Evolutionary conservation across 345 rosid species (phyloP), one percentile per base, ranked within the genome.

Genomic region (Camelina neglecta): DNA sequence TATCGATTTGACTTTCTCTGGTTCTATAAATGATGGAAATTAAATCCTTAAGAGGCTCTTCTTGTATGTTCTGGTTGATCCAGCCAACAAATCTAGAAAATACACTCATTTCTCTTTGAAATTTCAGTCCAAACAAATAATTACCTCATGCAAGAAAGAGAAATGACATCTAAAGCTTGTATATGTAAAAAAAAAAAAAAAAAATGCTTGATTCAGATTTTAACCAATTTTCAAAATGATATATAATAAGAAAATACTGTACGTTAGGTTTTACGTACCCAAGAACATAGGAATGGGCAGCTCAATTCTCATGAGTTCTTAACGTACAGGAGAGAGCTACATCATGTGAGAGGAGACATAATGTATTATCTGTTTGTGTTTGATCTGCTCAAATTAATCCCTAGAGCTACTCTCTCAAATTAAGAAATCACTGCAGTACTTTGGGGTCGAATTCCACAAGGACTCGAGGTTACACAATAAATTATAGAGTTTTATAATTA

Each of bases 1-100:
- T 35, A 15, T 15, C 5, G 39, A 15, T 36, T 62, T n/a, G 23
- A 12, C 5, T 21, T 51, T 55, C 36, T 13, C 8, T 6, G 33
- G 0, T 54, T 54, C 13, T 54, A 23, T 59, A 11, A 21, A n/a
- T n/a, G n/a, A n/a, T n/a, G n/a, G n/a, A n/a, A n/a, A n/a, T n/a
- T n/a, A n/a, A n/a, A n/a, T n/a, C n/a, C n/a, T 66, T 31, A 13
- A 18, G 24, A 74, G 60, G 51, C 11, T 58, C 49, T 10, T 55
- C n/a, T n/a, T n/a, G 39, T 5, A 11, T 36, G 65, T 48, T 48
- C 39, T 29, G 60, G 35, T 56, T 66, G 72, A 58, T 67, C 72
- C 59, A 74, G 11, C n/a, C 42, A 66, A 35, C 59, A 45, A 74
- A 35, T 10, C 26, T 24, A n/a, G 59, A 21, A 65, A 45, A 56